Evolutionary conservation across 441 rosid genomes (phyloP), one percentile per base, ranked within the genome.

Genomic region (Metrosideros polymorpha): DNA sequence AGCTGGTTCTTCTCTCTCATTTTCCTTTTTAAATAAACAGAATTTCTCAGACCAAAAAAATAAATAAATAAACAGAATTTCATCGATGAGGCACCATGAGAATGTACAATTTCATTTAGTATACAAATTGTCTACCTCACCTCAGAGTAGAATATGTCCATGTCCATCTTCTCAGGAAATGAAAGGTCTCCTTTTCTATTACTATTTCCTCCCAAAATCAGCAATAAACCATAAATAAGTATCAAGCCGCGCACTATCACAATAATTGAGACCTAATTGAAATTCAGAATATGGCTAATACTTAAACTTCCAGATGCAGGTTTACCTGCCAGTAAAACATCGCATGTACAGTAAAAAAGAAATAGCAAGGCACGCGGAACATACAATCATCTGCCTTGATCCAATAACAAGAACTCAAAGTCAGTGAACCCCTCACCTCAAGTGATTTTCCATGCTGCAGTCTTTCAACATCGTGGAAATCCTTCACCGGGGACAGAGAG

Each of bases 381-480:
- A 71, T 71, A 22, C 79, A 71, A 12, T 39, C n/a, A 71, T 10
- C 77, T 66, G 45, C 51, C 71, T 54, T 32, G 32, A 61, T 32
- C 59, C 52, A 61, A 7, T 47, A 85, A 84, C 45, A 82, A 42
- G 51, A 56, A 39, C 27, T 82, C 63, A 63, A 25, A 56, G 47
- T 39, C 29, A 12, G 50, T 6, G 56, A 86, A 76, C 85, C 45
- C 89, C 89, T 87, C 86, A 97, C 99, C 99, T 94, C 93, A 89
- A 71, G 83, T 49, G 93, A 86, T 53, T 87, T 89, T 85, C 91
- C 92, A 56, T 95, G 93, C 85, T 90, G 92, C 86, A 92, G 87
- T 91, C 96, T 94, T 93, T 98, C 99, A 84, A 84, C 89, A 83
- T 90, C 86, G 87, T 98, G 99, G 91, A 97, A 98, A 93, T 88